Percentiles rank a stretch among this genome's conserved stretches.
Conservation (phyloP, 2,329 filamentous ascomycete genomes). For the Rutstroemia sp. region DNA sequence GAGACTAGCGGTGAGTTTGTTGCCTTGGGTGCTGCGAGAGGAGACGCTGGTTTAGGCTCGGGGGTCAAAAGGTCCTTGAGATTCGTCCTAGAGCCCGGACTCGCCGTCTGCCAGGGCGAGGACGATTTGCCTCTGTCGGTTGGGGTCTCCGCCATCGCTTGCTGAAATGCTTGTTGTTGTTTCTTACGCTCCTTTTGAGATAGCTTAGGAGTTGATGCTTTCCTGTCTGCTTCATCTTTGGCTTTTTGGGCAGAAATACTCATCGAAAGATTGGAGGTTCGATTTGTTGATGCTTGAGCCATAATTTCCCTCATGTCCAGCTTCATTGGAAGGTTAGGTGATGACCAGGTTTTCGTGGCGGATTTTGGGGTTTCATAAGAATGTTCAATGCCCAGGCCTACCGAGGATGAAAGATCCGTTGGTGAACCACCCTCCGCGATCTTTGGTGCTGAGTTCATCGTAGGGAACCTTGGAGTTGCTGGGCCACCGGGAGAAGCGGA, state of each 20-base stretch:
- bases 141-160: conserved; percentile 33
- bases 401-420: not conserved
- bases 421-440: conserved; percentile 3
- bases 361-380: conserved; percentile 2
- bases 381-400: not conserved
- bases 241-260: conserved; percentile 44
- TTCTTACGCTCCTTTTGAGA: conserved; percentile 92
- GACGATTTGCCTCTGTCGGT: conserved; percentile 32
- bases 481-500: not conserved
- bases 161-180: conserved; percentile 48
- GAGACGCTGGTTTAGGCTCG: conserved; percentile 24
- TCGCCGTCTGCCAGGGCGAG: conserved; percentile 61
- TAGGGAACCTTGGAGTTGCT: not conserved
- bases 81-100: conserved; percentile 40
- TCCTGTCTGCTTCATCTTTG: conserved; percentile 28
- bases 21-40: conserved; percentile 24
- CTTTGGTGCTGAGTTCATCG: conserved; percentile 4
- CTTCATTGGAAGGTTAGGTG: conserved; percentile 25
- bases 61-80: conserved; percentile 40
- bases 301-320: conserved; percentile 73
- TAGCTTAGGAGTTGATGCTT: conserved; percentile 48
- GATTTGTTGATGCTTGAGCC: conserved; percentile 50
- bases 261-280: conserved; percentile 44
- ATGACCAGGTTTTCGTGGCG: conserved; percentile 26
- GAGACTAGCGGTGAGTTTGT: conserved; percentile 31